These are phyloP conservation scores for Moesziomyces sp. DNA, from an alignment of 1,284 basidiomycete genomes.

Conservation along the genomic window DNA sequence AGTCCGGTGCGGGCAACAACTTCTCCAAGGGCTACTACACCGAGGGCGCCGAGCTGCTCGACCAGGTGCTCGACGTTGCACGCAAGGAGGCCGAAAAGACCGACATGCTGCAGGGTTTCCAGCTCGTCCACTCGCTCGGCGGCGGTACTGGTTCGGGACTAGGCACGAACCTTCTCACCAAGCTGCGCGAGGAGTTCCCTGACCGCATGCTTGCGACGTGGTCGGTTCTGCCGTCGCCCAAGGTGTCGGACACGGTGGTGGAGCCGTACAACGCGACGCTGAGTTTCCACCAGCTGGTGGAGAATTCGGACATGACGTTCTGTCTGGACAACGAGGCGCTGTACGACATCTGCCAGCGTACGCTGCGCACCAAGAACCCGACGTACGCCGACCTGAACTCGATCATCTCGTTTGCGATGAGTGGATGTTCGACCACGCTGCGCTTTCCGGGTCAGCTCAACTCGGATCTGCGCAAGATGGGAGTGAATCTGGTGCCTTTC, in stretches of 20 bases:
- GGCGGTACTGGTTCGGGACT: conserved; percentile 74
- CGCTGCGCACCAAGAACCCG: conserved; percentile 76
- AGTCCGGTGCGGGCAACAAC: conserved; percentile 87
- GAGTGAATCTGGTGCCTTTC: conserved; percentile 80
- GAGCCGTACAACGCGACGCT: conserved; percentile 94
- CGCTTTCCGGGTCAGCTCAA: conserved; percentile 96
- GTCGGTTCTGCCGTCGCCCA: conserved; percentile 89
- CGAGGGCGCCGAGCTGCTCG: conserved; percentile 84
- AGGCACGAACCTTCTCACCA: conserved; percentile 64
- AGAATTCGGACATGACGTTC: conserved; percentile 86
- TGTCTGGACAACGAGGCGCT: conserved; percentile 94
- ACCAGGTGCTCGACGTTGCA: conserved; percentile 76
- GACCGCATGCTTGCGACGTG: conserved; percentile 91
- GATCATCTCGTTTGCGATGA: conserved; percentile 97
- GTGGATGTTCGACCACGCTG: conserved; percentile 92
- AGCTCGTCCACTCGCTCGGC: conserved; percentile 89
- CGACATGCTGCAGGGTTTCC: conserved; percentile 92
- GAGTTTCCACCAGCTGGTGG: conserved; percentile 89
- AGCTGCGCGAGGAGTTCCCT: conserved; percentile 69
- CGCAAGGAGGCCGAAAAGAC: conserved; percentile 75
- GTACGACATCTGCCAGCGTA: conserved; percentile 83
- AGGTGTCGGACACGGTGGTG: conserved; percentile 94
- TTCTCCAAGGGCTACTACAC: conserved; percentile 78
- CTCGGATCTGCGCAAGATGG: conserved; percentile 91
- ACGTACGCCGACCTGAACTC: conserved; percentile 67